phyloP scores from a whole-genome alignment of 1,284 basidiomycete species.

The Ganoderma sinense region DNA sequence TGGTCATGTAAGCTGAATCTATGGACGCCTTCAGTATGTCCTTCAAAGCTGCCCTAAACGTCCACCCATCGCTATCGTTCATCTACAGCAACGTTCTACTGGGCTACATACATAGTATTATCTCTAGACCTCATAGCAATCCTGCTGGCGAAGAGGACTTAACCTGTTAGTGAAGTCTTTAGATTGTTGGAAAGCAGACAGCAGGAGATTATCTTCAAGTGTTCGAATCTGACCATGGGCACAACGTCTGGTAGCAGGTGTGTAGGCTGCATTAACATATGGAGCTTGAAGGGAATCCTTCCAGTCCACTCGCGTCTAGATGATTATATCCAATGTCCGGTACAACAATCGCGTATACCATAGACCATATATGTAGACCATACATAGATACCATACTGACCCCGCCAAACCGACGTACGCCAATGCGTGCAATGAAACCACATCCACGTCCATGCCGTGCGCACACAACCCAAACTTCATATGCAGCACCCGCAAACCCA shows the following conservation, averaged over 20 bases:
- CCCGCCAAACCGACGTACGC: background rate
- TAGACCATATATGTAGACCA: constrained; percentile 6
- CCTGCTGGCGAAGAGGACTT: no score
- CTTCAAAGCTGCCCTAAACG: background rate
- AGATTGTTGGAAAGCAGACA: no score
- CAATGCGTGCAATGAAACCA: background rate
- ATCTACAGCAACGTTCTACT: background rate
- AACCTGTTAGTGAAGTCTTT: no score
- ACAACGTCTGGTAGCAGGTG: background rate
- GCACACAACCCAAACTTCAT: background rate
- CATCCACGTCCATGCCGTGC: background rate
- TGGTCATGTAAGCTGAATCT: background rate
- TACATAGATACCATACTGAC: constrained; percentile 10
- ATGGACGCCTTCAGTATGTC: background rate
- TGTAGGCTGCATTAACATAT: background rate
- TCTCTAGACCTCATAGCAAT: no score
- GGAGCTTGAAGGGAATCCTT: background rate
- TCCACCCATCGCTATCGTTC: background rate
- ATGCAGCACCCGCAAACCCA: background rate
- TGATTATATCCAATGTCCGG: constrained; percentile 1
- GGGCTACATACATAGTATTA: background rate
- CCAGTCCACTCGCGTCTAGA: background rate
- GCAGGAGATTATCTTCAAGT: no score
- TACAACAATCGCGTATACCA: constrained; percentile 14
- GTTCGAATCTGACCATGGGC: background rate